Evolutionary conservation across 805 yeast species (phyloP).

Genomic region (Kuraishia molischiana): DNA sequence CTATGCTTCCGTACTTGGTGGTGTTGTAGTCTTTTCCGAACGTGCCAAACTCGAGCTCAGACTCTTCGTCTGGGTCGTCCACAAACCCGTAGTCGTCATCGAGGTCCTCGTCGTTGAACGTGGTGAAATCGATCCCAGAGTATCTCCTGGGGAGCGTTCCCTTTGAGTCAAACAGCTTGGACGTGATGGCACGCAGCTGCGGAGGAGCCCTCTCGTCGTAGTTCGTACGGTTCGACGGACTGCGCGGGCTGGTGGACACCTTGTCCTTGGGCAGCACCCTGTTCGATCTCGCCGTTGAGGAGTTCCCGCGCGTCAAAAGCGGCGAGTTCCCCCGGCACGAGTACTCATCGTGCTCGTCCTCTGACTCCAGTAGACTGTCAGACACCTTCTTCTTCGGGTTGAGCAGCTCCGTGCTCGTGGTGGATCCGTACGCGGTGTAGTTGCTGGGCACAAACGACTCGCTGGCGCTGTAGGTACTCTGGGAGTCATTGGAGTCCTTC

Average conservation of each 20-base stretch:
- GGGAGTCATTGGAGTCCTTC: background rate
- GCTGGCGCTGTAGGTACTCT: background rate
- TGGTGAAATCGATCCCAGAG: conserved; percentile 51
- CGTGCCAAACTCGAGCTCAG: conserved; percentile 6
- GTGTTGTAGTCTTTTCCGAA: conserved; percentile 9
- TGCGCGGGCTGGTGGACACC: background rate
- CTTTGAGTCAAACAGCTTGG: conserved; percentile 62
- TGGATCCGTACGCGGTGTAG: background rate
- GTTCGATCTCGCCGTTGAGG: background rate
- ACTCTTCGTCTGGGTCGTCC: conserved; percentile 6
- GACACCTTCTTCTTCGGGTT: background rate
- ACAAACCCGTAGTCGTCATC: conserved; percentile 7
- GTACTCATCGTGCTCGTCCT: background rate
- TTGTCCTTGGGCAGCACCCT: background rate
- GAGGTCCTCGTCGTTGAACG: conserved; percentile 37
- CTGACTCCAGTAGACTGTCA: background rate
- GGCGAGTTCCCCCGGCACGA: background rate
- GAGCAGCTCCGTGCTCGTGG: background rate
- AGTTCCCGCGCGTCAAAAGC: background rate
- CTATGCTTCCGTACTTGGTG: background rate
- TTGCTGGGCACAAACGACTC: background rate
- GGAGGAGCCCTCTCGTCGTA: conserved; percentile 4
- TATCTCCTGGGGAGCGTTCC: conserved; percentile 67
- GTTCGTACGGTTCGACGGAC: background rate
- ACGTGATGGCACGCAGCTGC: conserved; percentile 43